Evolutionary conservation across 2,329 filamentous ascomycete species (phyloP), one percentile per base, ranked within the genome.

Genomic region (Calonectria fujianensis): DNA sequence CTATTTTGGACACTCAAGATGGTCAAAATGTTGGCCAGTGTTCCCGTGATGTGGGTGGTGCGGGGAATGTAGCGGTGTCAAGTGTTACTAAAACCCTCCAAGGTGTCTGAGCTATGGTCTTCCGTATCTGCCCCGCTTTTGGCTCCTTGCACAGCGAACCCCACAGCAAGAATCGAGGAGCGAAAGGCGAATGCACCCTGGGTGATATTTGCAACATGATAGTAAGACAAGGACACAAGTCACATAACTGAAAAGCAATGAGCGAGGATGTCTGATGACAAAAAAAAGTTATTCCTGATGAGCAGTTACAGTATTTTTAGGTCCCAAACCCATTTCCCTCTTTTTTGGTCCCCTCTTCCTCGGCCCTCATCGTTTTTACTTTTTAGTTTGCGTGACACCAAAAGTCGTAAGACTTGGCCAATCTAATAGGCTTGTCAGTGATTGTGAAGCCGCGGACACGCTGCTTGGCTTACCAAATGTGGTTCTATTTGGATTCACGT

Each of bases 361-460:
- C 18, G 10, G 18, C 8, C 24, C 8, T 0, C 20, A 1, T 13
- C 16, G 27, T 24, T 27, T 51, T n/a, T 8, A 48, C 31, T 63
- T 31, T 35, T 77, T 76, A n/a, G 74, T 75, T 16, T 79, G 52
- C 1, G 65, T 72, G 24, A 70, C 67, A 1, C 77, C 79, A 31
- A 78, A 80, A 0, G 20, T 78, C 1, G 41, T 75, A 1, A 78
- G 63, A 16, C 65, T 70, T 0, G 79, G 79, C 79, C 79, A 80
- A 54, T 80, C 79, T 80, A 2, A 20, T 13, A 27, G 16, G 13
- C 29, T 20, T 65, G 54, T 54, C 41, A 69, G 20, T 48, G 29
- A 35, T 0, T 7, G 11, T n/a, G n/a, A 2, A 2, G 2, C 2
- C 1, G 5, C 13, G 14, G 16, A 4, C 4, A 18, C 6, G 14